Evolutionary conservation across 2,329 filamentous ascomycete genomes (phyloP).

Genomic region (Zymoseptoria brevis): DNA sequence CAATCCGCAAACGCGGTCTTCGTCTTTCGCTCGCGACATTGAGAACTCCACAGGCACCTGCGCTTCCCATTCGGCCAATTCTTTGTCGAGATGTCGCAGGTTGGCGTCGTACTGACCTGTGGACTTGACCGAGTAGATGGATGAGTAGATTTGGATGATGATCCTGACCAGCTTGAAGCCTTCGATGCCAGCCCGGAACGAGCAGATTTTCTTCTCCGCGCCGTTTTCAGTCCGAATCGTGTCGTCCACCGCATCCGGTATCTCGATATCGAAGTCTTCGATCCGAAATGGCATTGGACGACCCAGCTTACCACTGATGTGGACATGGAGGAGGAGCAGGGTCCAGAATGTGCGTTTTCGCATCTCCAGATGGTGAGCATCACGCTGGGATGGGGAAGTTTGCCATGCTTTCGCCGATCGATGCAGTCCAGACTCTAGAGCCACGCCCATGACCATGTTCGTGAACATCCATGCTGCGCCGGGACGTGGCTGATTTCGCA

Average conservation of each 20-base stretch:
- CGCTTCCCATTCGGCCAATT: constrained; percentile 55
- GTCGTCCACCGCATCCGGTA: constrained; percentile 64
- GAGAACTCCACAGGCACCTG: constrained; percentile 56
- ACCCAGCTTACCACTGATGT: constrained; percentile 67
- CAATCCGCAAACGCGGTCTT: constrained; percentile 41
- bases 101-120: constrained; percentile 49
- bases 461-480: constrained; percentile 64
- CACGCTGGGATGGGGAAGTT: constrained; percentile 43
- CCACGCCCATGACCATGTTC: constrained; percentile 57
- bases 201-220: constrained; percentile 47
- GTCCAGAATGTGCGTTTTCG: constrained; percentile 73
- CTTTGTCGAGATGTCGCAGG: constrained; percentile 58
- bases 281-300: constrained; percentile 66
- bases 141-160: constrained; percentile 65
- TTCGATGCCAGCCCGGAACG: constrained; percentile 58
- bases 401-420: constrained; percentile 57
- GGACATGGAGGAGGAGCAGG: constrained; percentile 57
- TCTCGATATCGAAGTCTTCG: constrained; percentile 71
- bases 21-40: constrained; percentile 35
- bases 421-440: constrained; percentile 69
- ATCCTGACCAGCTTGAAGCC: constrained; percentile 58
- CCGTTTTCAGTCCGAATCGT: constrained; percentile 56
- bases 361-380: constrained; percentile 62
- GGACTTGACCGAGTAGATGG: constrained; percentile 64
- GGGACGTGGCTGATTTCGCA: constrained; percentile 71